These are phyloP conservation scores for Parietaria judaica DNA, from an alignment of 306 rosid species.

Conservation along the genomic window DNA sequence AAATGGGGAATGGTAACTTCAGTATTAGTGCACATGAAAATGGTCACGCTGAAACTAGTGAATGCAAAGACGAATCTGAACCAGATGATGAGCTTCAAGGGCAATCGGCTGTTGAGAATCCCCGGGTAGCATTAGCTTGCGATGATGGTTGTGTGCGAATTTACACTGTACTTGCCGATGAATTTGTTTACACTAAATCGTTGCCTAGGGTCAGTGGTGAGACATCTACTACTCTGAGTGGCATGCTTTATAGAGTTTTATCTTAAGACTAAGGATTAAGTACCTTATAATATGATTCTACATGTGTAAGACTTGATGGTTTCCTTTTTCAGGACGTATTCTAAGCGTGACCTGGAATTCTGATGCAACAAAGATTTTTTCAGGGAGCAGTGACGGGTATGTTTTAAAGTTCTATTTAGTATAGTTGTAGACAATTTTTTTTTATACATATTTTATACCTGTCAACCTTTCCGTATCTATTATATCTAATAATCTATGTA, in stretches of 20 bases:
- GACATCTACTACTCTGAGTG: conserved; percentile 25
- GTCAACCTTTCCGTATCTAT: background rate
- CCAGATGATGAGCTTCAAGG: conserved; percentile 29
- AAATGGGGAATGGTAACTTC: conserved; percentile 37
- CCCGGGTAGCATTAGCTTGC: conserved; percentile 56
- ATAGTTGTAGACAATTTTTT: too few species aligned
- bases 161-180: conserved; percentile 54
- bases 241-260: conserved; percentile 1
- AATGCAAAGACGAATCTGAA: conserved; percentile 54
- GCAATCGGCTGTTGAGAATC: conserved; percentile 25
- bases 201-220: conserved; percentile 83
- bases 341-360: conserved; percentile 84
- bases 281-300: background rate
- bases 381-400: conserved; percentile 94
- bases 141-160: conserved; percentile 75
- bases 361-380: conserved; percentile 60
- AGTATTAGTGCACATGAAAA: conserved; percentile 9
- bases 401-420: conserved; percentile 18
- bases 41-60: conserved; percentile 38
- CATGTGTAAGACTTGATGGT: conserved; percentile 6
- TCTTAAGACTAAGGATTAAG: background rate
- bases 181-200: conserved; percentile 51
- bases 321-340: conserved; percentile 47
- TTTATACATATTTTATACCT: background rate
- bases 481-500: conserved; percentile 1